phyloP scores from a whole-genome alignment of 495 filamentous ascomycete genomes.

The Darksidea phi region DNA sequence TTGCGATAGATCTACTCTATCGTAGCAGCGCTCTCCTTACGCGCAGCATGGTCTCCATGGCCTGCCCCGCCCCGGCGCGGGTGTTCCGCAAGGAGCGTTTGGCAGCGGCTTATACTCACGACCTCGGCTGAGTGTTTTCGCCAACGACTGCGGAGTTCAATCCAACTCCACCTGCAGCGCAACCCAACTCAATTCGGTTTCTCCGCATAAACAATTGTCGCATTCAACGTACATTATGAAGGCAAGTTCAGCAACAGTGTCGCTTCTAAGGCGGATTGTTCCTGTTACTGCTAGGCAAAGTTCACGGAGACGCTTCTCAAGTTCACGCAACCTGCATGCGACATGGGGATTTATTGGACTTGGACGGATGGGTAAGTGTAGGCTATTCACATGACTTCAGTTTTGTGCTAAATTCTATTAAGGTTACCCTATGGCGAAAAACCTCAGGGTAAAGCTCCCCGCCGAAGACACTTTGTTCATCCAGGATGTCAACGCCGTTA shows the following conservation, averaged over 20 bases:
- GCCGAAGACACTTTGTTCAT: conserved; percentile 46
- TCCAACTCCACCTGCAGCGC: conserved; percentile 14
- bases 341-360: conserved; percentile 49
- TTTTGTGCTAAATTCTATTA: conserved; percentile 17
- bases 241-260: conserved; percentile 17
- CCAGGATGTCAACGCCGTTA: conserved; percentile 48
- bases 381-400: conserved; percentile 4
- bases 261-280: conserved; percentile 21
- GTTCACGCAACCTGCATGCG: conserved; percentile 29
- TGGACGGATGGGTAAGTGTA: conserved; percentile 45
- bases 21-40: neutral
- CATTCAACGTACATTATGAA: conserved; percentile 16
- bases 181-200: neutral
- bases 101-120: conserved; percentile 15
- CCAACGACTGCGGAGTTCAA: conserved; percentile 6
- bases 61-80: neutral
- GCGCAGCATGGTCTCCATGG: conserved; percentile 7
- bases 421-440: conserved; percentile 56
- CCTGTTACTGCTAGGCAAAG: conserved; percentile 6
- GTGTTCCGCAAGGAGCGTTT: conserved; percentile 13
- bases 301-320: conserved; percentile 32
- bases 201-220: no score
- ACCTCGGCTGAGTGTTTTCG: conserved; percentile 27
- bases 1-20: conserved; percentile 7
- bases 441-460: conserved; percentile 48